Base-by-base conservation (phyloP, 129 eudicot genomes). In the Flaveria robusta region DNA sequence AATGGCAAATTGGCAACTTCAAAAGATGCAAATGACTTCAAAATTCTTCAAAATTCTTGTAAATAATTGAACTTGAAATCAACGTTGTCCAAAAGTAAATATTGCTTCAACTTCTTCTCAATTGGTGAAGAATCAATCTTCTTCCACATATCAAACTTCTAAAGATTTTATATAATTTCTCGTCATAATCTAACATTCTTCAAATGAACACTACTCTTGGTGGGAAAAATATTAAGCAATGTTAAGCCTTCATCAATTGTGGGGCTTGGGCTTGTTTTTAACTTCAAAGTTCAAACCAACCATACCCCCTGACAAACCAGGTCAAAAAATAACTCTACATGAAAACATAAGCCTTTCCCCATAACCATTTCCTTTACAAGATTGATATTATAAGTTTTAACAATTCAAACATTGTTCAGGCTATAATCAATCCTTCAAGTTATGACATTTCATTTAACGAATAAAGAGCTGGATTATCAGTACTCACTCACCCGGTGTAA, bases 291-390 rank as follows among this genome's bases (percentile, higher is more conserved):
- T 89, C 91, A 86, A 89, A 87, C 93, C 81, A 89, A 84, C 78
- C 78, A 72, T 63, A 79, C 87, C 91, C 88, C 91, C 94, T 89
- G 92, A 83, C 94, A 88, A 88, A 79, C 93, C 93, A 88, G 39
- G 39, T 34, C 0, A 31, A 31, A 34, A 5, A 6, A 34, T 34
- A 34, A 34, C 39, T 34, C 39, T 34, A 34, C 39, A 34, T 34
- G 39, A 34, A 34, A 34, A 34, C 39, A 34, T 34, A 34, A 4
- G 5, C 29, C 22, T 7, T 23, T 15, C 77, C 81, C 66, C 18
- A 63, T 15, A 50, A 60, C 63, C 75, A 49, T 58, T 52, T 20
- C 51, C 55, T 37, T 66, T 50, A 39, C 23, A 50, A 27, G 45
- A 66, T 52, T 20, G 1, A 50, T 51, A 3, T 8, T 20, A 12